These are phyloP conservation scores for Auriscalpium microsporum DNA, from an alignment of 768 basidiomycete species.

Conservation along the genomic window DNA sequence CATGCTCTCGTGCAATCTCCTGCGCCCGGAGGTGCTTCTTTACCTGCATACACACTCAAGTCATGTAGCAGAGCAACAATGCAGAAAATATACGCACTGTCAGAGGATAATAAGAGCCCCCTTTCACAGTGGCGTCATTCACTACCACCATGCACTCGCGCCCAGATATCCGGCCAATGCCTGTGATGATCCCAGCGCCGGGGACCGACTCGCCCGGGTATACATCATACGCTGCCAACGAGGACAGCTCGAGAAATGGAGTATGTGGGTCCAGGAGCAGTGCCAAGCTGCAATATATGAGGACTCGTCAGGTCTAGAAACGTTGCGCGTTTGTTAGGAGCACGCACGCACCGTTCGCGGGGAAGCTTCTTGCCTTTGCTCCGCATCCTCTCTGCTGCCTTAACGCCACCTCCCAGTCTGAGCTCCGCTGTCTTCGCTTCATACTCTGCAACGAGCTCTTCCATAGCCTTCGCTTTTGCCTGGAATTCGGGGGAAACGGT, in stretches of 20 bases:
- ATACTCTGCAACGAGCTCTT: conserved; percentile 54
- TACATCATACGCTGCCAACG: conserved; percentile 81
- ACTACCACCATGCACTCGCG: conserved; percentile 82
- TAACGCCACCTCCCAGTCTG: conserved; percentile 65
- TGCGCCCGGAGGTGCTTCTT: conserved; percentile 96
- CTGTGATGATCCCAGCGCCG: conserved; percentile 86
- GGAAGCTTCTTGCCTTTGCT: conserved; percentile 77
- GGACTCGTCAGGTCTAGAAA: too few relatives aligned
- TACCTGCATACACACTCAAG: conserved; percentile 36
- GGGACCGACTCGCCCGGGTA: conserved; percentile 72
- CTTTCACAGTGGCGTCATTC: conserved; percentile 94
- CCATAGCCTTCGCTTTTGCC: conserved; percentile 61
- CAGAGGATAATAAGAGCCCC: conserved; percentile 85
- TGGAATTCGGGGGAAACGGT: conserved; percentile 63
- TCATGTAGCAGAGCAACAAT: not conserved
- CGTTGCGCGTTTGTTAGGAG: too few relatives aligned
- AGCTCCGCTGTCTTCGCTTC: conserved; percentile 50
- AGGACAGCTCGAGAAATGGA: conserved; percentile 84
- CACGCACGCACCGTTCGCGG: conserved; percentile 58
- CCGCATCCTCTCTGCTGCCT: conserved; percentile 66
- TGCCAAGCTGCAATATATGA: conserved; percentile 11
- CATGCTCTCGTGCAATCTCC: conserved; percentile 87
- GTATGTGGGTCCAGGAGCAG: conserved; percentile 77
- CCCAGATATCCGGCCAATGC: conserved; percentile 61
- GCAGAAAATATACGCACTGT: conserved; percentile 38